phyloP scores from a whole-genome alignment of 768 basidiomycete genomes.

The Lactarius quietus region DNA sequence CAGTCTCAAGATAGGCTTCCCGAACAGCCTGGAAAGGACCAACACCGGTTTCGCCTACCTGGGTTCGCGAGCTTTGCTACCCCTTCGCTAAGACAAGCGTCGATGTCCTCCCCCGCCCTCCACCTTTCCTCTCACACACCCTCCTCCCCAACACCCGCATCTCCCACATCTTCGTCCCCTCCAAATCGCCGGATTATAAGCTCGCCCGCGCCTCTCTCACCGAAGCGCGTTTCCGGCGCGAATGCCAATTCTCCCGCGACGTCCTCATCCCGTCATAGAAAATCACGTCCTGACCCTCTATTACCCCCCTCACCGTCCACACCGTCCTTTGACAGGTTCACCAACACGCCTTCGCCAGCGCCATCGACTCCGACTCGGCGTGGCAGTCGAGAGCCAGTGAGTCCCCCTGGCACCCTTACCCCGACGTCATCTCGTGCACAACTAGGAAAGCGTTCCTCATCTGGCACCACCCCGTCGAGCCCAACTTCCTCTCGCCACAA shows the following conservation, averaged over 20 bases:
- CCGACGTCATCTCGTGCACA: slow-evolving; percentile 40
- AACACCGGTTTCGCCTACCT: slow-evolving; percentile 39
- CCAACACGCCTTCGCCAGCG: slow-evolving; percentile 6
- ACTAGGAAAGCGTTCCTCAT: slow-evolving; percentile 33
- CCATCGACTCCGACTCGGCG: slow-evolving; percentile 18
- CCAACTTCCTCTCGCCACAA: slow-evolving; percentile 43
- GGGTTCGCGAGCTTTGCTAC: slow-evolving; percentile 58
- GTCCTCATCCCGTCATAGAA: slow-evolving; percentile 27
- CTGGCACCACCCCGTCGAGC: slow-evolving; percentile 42
- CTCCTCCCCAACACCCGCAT: slow-evolving; percentile 52
- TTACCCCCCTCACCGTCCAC: slow-evolving; percentile 25
- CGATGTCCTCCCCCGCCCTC: slow-evolving; percentile 71
- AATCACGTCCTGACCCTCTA: slow-evolving; percentile 28
- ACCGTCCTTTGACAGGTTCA: slow-evolving; percentile 7
- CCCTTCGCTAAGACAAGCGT: slow-evolving; percentile 65
- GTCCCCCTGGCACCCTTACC: slow-evolving; percentile 48
- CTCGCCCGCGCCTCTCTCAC: slow-evolving; percentile 35
- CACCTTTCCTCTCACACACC: slow-evolving; percentile 57
- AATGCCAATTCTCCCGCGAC: slow-evolving; percentile 28
- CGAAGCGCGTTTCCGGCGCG: slow-evolving; percentile 20
- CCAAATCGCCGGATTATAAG: slow-evolving; percentile 44
- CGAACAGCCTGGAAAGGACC: slow-evolving; percentile 1
- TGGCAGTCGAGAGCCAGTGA: slow-evolving; percentile 36
- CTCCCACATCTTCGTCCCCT: slow-evolving; percentile 43
- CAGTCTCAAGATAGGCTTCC: slow-evolving; percentile 1